These are phyloP conservation scores for Boletales sp. DNA, from an alignment of 768 basidiomycete species.

Conservation along the genomic window DNA sequence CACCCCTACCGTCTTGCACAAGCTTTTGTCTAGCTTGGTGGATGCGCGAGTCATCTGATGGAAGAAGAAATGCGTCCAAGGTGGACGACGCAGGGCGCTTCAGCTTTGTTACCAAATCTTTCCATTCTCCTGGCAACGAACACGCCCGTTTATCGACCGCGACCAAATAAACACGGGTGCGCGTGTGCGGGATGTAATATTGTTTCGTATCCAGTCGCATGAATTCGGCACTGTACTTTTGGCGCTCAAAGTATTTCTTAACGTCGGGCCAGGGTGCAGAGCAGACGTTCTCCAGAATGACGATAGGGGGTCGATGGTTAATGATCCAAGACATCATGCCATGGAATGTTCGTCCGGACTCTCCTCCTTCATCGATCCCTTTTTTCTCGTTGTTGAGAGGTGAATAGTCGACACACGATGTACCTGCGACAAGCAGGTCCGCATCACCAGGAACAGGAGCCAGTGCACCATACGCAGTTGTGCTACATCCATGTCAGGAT, in stretches of 20 bases:
- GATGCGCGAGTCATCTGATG: conserved; percentile 88
- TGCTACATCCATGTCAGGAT: conserved; percentile 40
- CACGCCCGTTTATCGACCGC: conserved; percentile 68
- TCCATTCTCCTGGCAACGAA: conserved; percentile 67
- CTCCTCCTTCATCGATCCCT: conserved; percentile 83
- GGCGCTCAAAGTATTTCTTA: conserved; percentile 67
- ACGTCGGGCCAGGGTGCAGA: conserved; percentile 84
- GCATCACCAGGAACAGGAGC: conserved; percentile 87
- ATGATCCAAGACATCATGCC: conserved; percentile 95
- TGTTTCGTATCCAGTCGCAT: conserved; percentile 79
- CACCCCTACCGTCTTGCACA: conserved; percentile 62
- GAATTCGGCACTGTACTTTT: conserved; percentile 70
- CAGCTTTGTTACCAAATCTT: conserved; percentile 53
- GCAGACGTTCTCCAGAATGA: conserved; percentile 93
- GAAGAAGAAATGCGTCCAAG: conserved; percentile 87
- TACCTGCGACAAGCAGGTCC: conserved; percentile 89
- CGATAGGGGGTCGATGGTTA: conserved; percentile 83
- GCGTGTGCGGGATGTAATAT: conserved; percentile 93
- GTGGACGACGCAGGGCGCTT: conserved; percentile 85
- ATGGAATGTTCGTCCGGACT: conserved; percentile 89
- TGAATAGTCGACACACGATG: conserved; percentile 97
- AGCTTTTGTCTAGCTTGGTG: conserved; percentile 85
- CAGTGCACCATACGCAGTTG: conserved; percentile 88
- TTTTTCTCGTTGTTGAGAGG: conserved; percentile 92
- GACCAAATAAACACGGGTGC: conserved; percentile 84